Evolutionary conservation across 495 filamentous ascomycete genomes (phyloP), one percentile per base, ranked within the genome.

Genomic region (Podospora didyma): DNA sequence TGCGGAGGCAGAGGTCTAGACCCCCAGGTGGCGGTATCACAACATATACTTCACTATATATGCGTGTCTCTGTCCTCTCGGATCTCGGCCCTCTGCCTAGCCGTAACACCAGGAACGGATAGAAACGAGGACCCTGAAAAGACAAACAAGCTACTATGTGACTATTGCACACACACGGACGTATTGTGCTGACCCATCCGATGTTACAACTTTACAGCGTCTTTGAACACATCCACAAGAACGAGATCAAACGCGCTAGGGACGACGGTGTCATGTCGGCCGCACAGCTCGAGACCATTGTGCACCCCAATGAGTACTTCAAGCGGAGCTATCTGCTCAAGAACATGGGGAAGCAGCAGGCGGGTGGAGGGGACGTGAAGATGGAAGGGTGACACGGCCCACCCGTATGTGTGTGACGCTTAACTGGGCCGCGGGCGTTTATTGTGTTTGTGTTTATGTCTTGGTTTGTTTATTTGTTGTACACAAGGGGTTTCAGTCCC

Each of bases 231-330:
- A 70, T 84, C 17, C 92, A 97, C 72, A 90, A 87, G 70, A 78
- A 73, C n/a, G 90, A 97, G 67, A 83, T 99, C 54, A 91, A 89
- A 73, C 86, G 84, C 65, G 93, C 91, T 52, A 94, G 90, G 73
- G 93, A 97, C 34, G 75, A 78, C n/a, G 84, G 85, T 7, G 75
- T 84, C 31, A 92, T 90, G 89, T 82, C 82, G 26, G 79, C 85
- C n/a, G 78, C 82, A 5, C 88, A 95, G 65, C 78, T 95, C 34
- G 94, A 97, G 73, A 97, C 92, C 2, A 97, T 99, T 62, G 87
- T 96, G 19, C 95, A 99, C 70, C 95, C 95, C 10, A 99, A 99
- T 70, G 90, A 91, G 53, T 99, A 97, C 71, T 97, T 97, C 72
- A 93, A 94, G 78, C 81, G 92, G 58, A 93, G 90, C 66, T 97